A percentile compares a stretch with the other conserved stretches of the same genome.
phyloP scores from a whole-genome alignment of 2,329 filamentous ascomycete genomes.

The Purpureocillium takamizusanense region DNA sequence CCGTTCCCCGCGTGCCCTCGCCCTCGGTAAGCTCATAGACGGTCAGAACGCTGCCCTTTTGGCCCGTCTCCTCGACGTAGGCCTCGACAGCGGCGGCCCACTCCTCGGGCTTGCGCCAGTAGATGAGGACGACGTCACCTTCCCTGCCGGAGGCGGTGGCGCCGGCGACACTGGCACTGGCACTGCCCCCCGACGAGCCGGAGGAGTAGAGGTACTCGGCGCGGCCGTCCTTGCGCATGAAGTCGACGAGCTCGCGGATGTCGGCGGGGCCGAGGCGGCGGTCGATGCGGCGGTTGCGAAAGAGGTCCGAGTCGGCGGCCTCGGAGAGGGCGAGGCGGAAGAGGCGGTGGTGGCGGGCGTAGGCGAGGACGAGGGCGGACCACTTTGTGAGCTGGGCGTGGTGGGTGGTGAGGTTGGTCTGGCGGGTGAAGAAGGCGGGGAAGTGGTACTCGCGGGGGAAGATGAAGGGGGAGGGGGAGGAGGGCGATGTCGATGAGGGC shows the following conservation, averaged over 20 bases:
- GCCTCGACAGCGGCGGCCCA: conserved; percentile 73
- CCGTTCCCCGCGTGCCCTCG: conserved; percentile 64
- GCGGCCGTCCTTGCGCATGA: conserved; percentile 48
- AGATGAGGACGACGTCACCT: conserved; percentile 58
- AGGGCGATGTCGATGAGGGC: conserved; percentile 1
- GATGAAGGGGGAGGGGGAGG: conserved; percentile 26
- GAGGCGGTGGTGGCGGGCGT: conserved; percentile 69
- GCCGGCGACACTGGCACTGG: too few relatives aligned
- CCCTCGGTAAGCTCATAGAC: conserved; percentile 86
- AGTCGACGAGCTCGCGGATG: conserved; percentile 48
- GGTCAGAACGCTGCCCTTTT: conserved; percentile 82
- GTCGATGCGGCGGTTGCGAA: conserved; percentile 46
- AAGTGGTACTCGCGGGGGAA: conserved; percentile 64
- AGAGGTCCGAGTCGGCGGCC: conserved; percentile 45
- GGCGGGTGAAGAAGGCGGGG: conserved; percentile 78
- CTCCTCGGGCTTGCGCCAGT: conserved; percentile 81
- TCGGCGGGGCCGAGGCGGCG: conserved; percentile 41
- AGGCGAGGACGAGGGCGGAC: conserved; percentile 75
- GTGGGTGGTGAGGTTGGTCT: conserved; percentile 64
- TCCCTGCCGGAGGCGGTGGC: conserved; percentile 3
- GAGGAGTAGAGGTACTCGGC: conserved; percentile 52
- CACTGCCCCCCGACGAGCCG: too few relatives aligned
- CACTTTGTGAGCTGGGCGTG: conserved; percentile 75
- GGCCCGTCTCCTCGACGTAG: conserved; percentile 82
- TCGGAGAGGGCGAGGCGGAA: conserved; percentile 62